These are phyloP conservation scores for Nakazawaea peltata DNA, from an alignment of 805 yeast genomes.

Conservation along the genomic window DNA sequence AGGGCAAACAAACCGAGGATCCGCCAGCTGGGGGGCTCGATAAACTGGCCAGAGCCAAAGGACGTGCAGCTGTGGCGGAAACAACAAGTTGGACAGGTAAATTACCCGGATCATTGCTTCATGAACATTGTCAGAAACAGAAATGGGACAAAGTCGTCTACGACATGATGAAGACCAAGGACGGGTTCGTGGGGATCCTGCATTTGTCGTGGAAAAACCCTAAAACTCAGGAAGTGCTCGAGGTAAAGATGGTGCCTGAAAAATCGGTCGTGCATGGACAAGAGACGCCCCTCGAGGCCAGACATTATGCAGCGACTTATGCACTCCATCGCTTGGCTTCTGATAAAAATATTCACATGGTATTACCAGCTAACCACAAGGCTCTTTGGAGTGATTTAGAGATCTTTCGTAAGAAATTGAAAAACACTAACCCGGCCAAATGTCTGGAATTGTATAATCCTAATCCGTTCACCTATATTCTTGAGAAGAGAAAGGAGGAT, in stretches of 20 bases:
- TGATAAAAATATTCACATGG: slow-evolving; percentile 78
- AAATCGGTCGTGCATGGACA: slow-evolving; percentile 49
- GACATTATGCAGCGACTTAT: slow-evolving; percentile 86
- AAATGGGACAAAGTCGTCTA: slow-evolving; percentile 87
- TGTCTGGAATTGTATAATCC: slow-evolving; percentile 50
- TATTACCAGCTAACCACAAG: slow-evolving; percentile 77
- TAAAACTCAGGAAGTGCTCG: slow-evolving; percentile 62
- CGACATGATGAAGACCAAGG: slow-evolving; percentile 43
- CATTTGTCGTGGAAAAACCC: slow-evolving; percentile 69
- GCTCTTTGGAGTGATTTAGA: slow-evolving; percentile 73
- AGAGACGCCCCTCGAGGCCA: slow-evolving; percentile 80
- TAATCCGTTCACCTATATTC: slow-evolving; percentile 68
- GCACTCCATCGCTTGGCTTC: slow-evolving; percentile 75
- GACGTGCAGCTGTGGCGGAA: slow-evolving; percentile 48
- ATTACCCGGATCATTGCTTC: slow-evolving; percentile 76
- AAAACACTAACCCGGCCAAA: slow-evolving; percentile 34
- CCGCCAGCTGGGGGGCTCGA: slow-evolving; percentile 8
- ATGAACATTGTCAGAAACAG: slow-evolving; percentile 79
- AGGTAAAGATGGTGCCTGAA: slow-evolving; percentile 46
- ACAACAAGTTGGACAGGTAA: slow-evolving; percentile 92
- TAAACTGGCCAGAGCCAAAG: slow-evolving; percentile 13
- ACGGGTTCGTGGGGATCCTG: slow-evolving; percentile 61
- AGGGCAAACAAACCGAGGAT: slow-evolving; percentile 11
- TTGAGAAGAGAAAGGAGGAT: slow-evolving; percentile 45
- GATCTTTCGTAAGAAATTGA: slow-evolving; percentile 40